Evolutionary conservation across 129 eudicot species (phyloP).

Genomic region (Logfia minima): DNA sequence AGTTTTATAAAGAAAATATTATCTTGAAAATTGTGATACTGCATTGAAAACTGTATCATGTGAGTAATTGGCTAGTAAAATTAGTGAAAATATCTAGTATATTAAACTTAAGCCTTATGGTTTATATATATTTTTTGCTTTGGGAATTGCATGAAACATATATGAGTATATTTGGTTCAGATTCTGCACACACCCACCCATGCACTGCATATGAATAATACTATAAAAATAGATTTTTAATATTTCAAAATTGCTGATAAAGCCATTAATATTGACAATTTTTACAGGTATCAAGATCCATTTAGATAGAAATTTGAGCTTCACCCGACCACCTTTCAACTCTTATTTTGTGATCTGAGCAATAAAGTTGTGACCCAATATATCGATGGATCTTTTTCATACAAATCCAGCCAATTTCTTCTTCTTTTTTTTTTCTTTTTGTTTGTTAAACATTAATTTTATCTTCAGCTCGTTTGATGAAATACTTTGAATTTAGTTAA

Average conservation of each 20-base stretch:
- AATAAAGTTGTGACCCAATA: slow-evolving; percentile 11
- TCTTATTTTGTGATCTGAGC: slow-evolving; percentile 26
- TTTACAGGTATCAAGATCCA: slow-evolving; percentile 36
- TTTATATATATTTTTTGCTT: not conserved
- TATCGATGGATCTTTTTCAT: not conserved
- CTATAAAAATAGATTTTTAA: not conserved
- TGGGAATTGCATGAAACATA: slow-evolving; percentile 18
- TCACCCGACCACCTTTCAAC: slow-evolving; percentile 37
- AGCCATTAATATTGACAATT: slow-evolving; percentile 11
- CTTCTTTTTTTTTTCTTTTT: not conserved
- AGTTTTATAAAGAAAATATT: too few relatives aligned
- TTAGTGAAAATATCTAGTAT: too few relatives aligned
- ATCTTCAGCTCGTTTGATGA: not conserved
- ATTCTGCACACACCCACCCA: slow-evolving; percentile 28
- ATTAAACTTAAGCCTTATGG: too few relatives aligned
- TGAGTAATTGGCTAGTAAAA: too few relatives aligned
- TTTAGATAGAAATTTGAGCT: slow-evolving; percentile 31
- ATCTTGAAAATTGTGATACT: too few relatives aligned
- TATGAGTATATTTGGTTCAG: slow-evolving; percentile 20
- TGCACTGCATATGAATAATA: slow-evolving; percentile 11
- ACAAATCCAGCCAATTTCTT: not conserved
- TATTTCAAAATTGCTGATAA: slow-evolving; percentile 12
- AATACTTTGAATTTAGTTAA: not conserved
- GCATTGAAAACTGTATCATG: too few relatives aligned
- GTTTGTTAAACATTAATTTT: not conserved